phyloP scores from a whole-genome alignment of 2,329 filamentous ascomycete genomes.

The Aschersonia sp. region DNA sequence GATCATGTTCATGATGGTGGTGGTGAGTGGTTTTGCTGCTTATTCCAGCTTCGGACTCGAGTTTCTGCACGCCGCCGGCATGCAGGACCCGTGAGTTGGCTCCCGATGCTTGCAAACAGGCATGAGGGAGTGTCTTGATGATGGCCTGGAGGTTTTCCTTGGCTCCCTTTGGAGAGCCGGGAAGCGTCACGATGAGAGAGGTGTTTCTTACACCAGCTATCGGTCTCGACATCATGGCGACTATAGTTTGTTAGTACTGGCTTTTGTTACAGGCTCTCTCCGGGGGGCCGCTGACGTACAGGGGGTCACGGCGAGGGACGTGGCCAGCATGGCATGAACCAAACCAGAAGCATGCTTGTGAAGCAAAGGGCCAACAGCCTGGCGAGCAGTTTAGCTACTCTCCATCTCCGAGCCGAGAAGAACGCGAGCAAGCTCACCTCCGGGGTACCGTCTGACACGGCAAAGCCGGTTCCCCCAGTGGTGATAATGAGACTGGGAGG shows the following conservation, averaged over 20 bases:
- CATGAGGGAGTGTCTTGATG: constrained; percentile 82
- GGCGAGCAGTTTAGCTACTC: background rate
- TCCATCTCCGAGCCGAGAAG: background rate
- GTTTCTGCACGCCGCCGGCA: constrained; percentile 62
- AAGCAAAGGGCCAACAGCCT: constrained; percentile 68
- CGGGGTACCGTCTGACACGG: constrained; percentile 70
- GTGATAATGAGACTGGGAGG: constrained; percentile 66
- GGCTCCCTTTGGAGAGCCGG: constrained; percentile 89
- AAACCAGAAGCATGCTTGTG: constrained; percentile 79
- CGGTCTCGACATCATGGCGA: constrained; percentile 92
- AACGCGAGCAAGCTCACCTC: constrained; percentile 41
- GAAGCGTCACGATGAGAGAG: constrained; percentile 74
- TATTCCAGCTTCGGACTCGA: constrained; percentile 72
- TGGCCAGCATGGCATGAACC: constrained; percentile 86
- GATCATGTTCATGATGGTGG: no score
- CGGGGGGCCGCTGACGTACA: constrained; percentile 40
- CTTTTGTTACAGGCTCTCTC: background rate
- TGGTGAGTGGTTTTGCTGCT: constrained; percentile 2
- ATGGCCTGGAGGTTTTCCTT: constrained; percentile 84
- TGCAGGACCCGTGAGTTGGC: constrained; percentile 70
- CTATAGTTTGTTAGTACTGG: constrained; percentile 26
- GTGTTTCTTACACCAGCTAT: constrained; percentile 76
- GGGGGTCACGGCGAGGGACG: constrained; percentile 73
- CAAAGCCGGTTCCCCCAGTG: constrained; percentile 89
- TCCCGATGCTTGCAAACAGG: constrained; percentile 79